phyloP scores from a whole-genome alignment of 495 filamentous ascomycete genomes.

The Penicillium goetzii region DNA sequence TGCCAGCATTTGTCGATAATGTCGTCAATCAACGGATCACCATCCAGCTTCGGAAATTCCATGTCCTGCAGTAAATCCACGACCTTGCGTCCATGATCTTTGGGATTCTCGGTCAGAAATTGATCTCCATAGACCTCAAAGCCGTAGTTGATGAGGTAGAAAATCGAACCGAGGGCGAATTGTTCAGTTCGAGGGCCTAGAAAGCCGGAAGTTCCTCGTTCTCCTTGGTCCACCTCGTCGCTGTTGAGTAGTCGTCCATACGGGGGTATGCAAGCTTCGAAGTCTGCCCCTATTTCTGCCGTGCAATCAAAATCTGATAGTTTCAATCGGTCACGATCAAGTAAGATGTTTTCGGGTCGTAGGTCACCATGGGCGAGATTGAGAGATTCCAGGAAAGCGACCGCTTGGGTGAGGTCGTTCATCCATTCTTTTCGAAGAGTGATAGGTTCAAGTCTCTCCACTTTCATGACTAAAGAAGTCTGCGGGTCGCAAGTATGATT shows the following conservation, averaged over 20 bases:
- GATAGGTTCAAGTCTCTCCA: conserved; percentile 40
- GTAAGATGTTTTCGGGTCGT: conserved; percentile 37
- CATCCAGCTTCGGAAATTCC: conserved; percentile 40
- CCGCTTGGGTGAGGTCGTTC: conserved; percentile 41
- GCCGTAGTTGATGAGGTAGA: conserved; percentile 45
- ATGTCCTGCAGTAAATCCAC: conserved; percentile 42
- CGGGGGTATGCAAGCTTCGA: conserved; percentile 32
- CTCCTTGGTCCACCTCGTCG: conserved; percentile 26
- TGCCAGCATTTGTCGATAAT: conserved; percentile 47
- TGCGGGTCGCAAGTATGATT: conserved; percentile 20
- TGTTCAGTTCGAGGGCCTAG: conserved; percentile 41
- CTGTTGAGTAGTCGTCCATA: conserved; percentile 32
- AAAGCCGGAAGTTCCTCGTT: conserved; percentile 29
- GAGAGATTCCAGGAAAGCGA: conserved; percentile 45
- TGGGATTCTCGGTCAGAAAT: conserved; percentile 37
- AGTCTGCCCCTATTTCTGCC: conserved; percentile 28
- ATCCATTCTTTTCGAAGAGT: conserved; percentile 40
- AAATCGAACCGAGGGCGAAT: conserved; percentile 45
- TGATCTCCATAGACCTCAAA: conserved; percentile 44
- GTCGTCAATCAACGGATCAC: conserved; percentile 38
- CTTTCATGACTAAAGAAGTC: conserved; percentile 30
- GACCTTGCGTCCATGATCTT: conserved; percentile 40
- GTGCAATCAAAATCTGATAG: conserved; percentile 35
- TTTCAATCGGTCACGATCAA: conserved; percentile 34
- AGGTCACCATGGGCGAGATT: conserved; percentile 41